Percentiles rank a stretch among this genome's conserved stretches.
Conservation (phyloP, 805 yeast species). For the Maudiozyma barnettii region DNA sequence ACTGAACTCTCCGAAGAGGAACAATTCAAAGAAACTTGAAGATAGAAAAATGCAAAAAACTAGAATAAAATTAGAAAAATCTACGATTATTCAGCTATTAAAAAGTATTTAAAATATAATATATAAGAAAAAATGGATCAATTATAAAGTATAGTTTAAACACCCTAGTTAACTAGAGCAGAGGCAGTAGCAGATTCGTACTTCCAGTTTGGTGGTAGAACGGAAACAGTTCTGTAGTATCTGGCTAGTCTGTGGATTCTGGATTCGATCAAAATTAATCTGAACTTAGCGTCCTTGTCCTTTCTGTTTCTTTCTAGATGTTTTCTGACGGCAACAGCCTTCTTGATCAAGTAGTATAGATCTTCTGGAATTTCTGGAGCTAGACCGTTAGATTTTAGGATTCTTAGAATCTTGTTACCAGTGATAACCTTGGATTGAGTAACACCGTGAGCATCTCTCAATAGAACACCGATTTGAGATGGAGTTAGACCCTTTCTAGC, state of each 20-base stretch:
- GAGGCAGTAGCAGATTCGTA: slow-evolving; percentile 99
- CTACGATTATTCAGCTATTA: not conserved
- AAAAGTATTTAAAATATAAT: slow-evolving; percentile 1
- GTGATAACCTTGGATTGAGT: slow-evolving; percentile 95
- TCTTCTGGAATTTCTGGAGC: slow-evolving; percentile 99
- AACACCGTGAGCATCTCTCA: slow-evolving; percentile 99
- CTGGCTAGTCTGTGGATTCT: slow-evolving; percentile 99
- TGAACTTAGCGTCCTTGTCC: slow-evolving; percentile 99
- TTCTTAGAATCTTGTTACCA: slow-evolving; percentile 99
- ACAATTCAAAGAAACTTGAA: too few species aligned
- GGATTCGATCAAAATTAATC: slow-evolving; percentile 99
- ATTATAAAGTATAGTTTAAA: slow-evolving; percentile 9
- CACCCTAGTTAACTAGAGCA: slow-evolving; percentile 90
- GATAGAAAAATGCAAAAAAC: not conserved
- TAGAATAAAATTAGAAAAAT: not conserved
- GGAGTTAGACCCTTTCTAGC: slow-evolving; percentile 99
- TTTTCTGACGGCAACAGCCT: slow-evolving; percentile 99
- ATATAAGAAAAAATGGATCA: not conserved
- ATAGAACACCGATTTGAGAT: slow-evolving; percentile 97
- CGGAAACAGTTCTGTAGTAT: slow-evolving; percentile 99
- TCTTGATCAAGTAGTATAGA: slow-evolving; percentile 96
- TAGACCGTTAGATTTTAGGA: slow-evolving; percentile 97
- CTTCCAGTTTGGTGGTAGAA: slow-evolving; percentile 99
- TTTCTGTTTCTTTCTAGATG: slow-evolving; percentile 99
- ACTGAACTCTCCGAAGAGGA: too few species aligned